Percentiles rank a stretch among this genome's conserved stretches.
Evolutionary conservation across 345 rosid genomes (phyloP).

Genomic region (Eucalyptus camaldulensis): DNA sequence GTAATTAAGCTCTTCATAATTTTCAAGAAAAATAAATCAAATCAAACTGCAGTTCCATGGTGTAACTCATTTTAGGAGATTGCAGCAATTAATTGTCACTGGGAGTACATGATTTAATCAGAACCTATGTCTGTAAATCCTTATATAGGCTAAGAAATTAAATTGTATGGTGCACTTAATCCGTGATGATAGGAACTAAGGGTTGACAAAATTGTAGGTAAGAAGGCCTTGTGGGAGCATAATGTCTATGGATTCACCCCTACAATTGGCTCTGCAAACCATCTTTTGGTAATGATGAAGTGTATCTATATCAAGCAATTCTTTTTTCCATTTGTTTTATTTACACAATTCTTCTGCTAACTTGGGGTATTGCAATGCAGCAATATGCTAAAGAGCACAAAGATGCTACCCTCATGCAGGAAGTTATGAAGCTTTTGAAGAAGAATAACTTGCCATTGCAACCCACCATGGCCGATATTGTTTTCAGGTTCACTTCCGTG

Average conservation of each 20-base stretch:
- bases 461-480: conserved; percentile 65
- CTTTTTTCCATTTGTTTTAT: not conserved
- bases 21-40: too few species aligned
- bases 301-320: not conserved
- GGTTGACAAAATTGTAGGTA: conserved; percentile 27
- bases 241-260: conserved; percentile 71
- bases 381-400: conserved; percentile 49
- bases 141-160: not conserved
- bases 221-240: conserved; percentile 65
- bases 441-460: conserved; percentile 48
- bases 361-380: conserved; percentile 22
- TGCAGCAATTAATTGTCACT: not conserved
- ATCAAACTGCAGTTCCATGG: too few species aligned
- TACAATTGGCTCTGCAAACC: conserved; percentile 58
- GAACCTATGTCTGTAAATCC: not conserved
- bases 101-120: not conserved
- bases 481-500: conserved; percentile 44
- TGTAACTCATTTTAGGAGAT: too few species aligned
- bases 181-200: not conserved
- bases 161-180: not conserved
- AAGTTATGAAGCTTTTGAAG: conserved; percentile 54
- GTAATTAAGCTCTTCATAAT: too few species aligned
- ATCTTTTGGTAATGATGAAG: conserved; percentile 44
- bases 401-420: conserved; percentile 48
- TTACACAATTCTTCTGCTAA: not conserved